These are phyloP conservation scores for Ambrosia trifida DNA, from an alignment of 129 eudicot species.

Conservation along the genomic window DNA sequence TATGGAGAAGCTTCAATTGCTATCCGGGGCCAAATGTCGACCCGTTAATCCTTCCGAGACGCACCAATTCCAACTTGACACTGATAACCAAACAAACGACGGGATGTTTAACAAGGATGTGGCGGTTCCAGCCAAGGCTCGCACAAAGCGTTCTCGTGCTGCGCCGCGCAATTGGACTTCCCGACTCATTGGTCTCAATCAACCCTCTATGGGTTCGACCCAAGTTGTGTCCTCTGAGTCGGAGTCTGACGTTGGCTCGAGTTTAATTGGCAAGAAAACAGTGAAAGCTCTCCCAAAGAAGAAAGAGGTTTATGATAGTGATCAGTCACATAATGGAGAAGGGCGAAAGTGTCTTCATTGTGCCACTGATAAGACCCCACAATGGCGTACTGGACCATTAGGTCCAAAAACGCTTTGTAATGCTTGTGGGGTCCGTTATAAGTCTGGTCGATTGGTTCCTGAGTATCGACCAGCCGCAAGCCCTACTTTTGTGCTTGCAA, in stretches of 20 bases:
- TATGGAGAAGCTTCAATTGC: constrained; percentile 60
- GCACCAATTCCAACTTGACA: constrained; percentile 40
- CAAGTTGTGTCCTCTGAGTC: constrained; percentile 39
- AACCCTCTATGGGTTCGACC: constrained; percentile 20
- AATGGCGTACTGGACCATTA: constrained; percentile 94
- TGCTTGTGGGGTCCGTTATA: constrained; percentile 91
- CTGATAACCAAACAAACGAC: constrained; percentile 23
- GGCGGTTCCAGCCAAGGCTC: constrained; percentile 83
- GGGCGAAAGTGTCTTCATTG: constrained; percentile 83
- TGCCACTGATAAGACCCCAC: constrained; percentile 93
- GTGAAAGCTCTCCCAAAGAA: constrained; percentile 42
- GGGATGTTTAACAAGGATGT: constrained; percentile 44
- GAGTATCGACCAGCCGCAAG: constrained; percentile 93
- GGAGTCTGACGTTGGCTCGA: constrained; percentile 41
- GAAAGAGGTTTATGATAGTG: constrained; percentile 39
- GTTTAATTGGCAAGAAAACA: constrained; percentile 38
- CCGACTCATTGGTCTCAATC: constrained; percentile 53
- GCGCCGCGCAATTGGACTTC: constrained; percentile 85
- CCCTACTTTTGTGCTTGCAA: constrained; percentile 79
- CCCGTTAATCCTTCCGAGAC: constrained; percentile 31
- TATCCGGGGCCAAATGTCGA: constrained; percentile 54
- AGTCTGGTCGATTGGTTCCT: constrained; percentile 88
- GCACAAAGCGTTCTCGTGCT: constrained; percentile 85
- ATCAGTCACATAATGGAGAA: constrained; percentile 27
- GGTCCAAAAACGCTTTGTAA: constrained; percentile 94